These are phyloP conservation scores for Xerocomus minutiporus DNA, from an alignment of 1,284 basidiomycete species.

Conservation along the genomic window DNA sequence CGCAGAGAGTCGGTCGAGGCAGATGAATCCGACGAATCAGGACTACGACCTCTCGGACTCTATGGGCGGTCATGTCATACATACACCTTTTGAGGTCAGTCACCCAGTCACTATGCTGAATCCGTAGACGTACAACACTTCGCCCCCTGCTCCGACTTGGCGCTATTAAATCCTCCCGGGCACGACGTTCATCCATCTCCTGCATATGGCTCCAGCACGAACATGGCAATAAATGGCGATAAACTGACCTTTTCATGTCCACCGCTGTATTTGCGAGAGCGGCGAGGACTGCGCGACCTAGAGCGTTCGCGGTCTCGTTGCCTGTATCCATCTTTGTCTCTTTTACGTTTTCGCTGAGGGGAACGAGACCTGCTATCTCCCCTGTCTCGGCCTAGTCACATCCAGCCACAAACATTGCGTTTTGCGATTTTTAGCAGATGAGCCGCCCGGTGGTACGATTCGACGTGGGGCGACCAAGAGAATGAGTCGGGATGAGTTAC, in stretches of 20 bases:
- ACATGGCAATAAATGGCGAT: background rate
- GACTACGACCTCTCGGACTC: slow-evolving; percentile 24
- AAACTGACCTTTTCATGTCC: slow-evolving; percentile 10
- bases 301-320: slow-evolving; percentile 18
- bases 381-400: slow-evolving; percentile 15
- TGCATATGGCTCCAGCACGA: background rate
- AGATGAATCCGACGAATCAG: slow-evolving; percentile 11
- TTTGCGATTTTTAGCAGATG: slow-evolving; percentile 2
- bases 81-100: slow-evolving; percentile 26
- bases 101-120: background rate
- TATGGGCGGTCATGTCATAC: slow-evolving; percentile 11
- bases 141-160: slow-evolving; percentile 17
- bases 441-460: slow-evolving; percentile 17
- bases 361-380: slow-evolving; percentile 25
- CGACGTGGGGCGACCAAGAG: slow-evolving; percentile 25
- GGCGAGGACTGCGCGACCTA: slow-evolving; percentile 23
- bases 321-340: slow-evolving; percentile 5
- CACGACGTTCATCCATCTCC: slow-evolving; percentile 8
- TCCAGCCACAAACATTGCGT: slow-evolving; percentile 1
- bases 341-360: slow-evolving; percentile 17
- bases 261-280: slow-evolving; percentile 4
- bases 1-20: slow-evolving; percentile 13
- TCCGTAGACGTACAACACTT: slow-evolving; percentile 28
- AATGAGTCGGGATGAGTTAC: slow-evolving; percentile 21
- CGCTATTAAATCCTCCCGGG: background rate